phyloP scores from a whole-genome alignment of 129 eudicot species.

The Artemisia tridentata region DNA sequence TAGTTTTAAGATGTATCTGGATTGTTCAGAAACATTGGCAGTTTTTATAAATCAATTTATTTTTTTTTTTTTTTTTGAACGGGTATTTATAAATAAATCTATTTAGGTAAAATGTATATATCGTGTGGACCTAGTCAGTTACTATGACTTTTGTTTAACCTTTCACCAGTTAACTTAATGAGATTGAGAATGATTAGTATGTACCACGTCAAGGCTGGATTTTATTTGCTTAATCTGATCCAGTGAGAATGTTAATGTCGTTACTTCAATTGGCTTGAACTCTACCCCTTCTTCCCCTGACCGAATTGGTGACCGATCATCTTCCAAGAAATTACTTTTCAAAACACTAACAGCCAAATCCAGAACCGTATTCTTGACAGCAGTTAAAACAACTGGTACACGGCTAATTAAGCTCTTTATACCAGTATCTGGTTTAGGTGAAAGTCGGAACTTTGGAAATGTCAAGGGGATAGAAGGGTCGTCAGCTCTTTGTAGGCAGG shows the following conservation, averaged over 20 bases:
- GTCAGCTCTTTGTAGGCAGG: conserved; percentile 45
- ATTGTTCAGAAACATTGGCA: no score
- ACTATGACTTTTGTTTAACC: no score
- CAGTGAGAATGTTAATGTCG: conserved; percentile 35
- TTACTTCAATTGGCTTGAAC: conserved; percentile 26
- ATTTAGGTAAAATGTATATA: no score
- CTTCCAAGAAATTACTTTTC: conserved; percentile 33
- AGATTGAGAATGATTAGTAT: neutral
- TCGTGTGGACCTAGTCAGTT: no score
- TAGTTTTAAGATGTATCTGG: no score
- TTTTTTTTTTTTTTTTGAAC: no score
- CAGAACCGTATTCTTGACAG: conserved; percentile 17
- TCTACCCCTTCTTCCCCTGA: conserved; percentile 30
- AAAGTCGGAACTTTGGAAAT: conserved; percentile 30
- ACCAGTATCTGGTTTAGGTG: neutral
- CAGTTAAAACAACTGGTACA: conserved; percentile 22
- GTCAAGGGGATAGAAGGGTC: conserved; percentile 44
- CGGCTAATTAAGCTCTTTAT: conserved; percentile 6
- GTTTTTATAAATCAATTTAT: no score
- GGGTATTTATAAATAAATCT: no score
- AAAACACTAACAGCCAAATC: conserved; percentile 38
- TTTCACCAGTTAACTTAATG: neutral
- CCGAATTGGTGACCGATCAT: conserved; percentile 34
- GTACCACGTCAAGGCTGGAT: conserved; percentile 35
- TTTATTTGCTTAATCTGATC: conserved; percentile 43